Conservation (phyloP, 352 stramenopile genomes). For the Phytopythium sindhum region DNA sequence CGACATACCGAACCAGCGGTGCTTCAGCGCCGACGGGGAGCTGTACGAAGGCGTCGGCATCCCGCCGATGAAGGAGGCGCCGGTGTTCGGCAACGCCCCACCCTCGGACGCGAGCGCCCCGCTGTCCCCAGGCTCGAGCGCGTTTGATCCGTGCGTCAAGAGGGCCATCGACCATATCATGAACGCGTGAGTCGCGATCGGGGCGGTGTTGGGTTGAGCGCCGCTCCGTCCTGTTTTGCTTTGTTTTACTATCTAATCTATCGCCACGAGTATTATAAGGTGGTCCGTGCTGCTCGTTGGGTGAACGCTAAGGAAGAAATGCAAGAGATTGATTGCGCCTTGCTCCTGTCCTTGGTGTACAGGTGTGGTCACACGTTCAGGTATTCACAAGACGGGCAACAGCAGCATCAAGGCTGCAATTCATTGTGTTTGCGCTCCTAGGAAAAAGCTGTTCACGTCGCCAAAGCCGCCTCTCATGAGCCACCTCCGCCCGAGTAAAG, state of each 20-base stretch:
- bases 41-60: constrained; percentile 65
- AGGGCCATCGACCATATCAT: constrained; percentile 72
- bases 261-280: neutral
- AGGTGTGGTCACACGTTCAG: neutral
- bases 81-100: constrained; percentile 12
- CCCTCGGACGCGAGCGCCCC: constrained; percentile 5
- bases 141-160: constrained; percentile 63
- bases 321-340: neutral
- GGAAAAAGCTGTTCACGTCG: too few species aligned
- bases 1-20: constrained; percentile 73
- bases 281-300: neutral
- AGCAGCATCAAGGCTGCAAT: too few species aligned
- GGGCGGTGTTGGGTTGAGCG: neutral
- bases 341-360: neutral
- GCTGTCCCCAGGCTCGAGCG: constrained; percentile 5
- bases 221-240: neutral
- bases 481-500: constrained; percentile 45
- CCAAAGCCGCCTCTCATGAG: constrained; percentile 4
- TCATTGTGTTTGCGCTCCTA: too few species aligned
- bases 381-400: neutral
- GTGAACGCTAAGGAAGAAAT: neutral
- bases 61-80: constrained; percentile 42
- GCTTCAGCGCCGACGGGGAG: constrained; percentile 57
- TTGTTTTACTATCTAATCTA: constrained; percentile 5
- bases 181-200: constrained; percentile 27